Percentiles rank a stretch among this genome's conserved stretches.
Evolutionary conservation across 208 protist species (phyloP).

Genomic region (Leishmania aethiopica): DNA sequence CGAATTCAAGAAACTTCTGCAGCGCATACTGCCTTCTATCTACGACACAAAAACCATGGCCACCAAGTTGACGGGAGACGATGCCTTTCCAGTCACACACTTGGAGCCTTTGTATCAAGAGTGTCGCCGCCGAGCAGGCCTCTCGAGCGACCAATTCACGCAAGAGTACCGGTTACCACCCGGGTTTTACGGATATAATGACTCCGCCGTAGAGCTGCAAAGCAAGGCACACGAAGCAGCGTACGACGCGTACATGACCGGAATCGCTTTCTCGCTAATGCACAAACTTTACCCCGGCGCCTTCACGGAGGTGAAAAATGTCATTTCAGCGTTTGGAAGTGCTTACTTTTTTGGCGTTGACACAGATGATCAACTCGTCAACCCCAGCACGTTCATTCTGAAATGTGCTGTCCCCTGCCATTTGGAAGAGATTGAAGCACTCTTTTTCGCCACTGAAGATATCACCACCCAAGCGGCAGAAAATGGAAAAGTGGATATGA

Average conservation of each 20-base stretch:
- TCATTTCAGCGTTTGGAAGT: conserved; percentile 59
- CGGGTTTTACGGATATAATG: conserved; percentile 65
- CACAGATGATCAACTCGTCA: conserved; percentile 10
- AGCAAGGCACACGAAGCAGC: conserved; percentile 66
- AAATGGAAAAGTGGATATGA: conserved; percentile 15
- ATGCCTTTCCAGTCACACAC: conserved; percentile 27
- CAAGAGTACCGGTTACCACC: conserved; percentile 38
- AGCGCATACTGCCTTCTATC: conserved; percentile 43
- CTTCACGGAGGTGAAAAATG: conserved; percentile 32
- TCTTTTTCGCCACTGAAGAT: conserved; percentile 29
- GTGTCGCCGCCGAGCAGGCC: conserved; percentile 25
- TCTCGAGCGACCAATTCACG: conserved; percentile 9
- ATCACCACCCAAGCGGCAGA: neutral
- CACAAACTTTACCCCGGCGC: conserved; percentile 15
- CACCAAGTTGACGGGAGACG: conserved; percentile 11
- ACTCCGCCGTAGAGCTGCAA: conserved; percentile 16
- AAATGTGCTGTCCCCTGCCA: conserved; percentile 2
- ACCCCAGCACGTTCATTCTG: conserved; percentile 28
- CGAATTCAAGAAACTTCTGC: conserved; percentile 49
- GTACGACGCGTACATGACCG: conserved; percentile 85
- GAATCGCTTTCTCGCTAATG: conserved; percentile 45
- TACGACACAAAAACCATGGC: conserved; percentile 82
- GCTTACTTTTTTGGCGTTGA: conserved; percentile 33
- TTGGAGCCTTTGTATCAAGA: conserved; percentile 48
- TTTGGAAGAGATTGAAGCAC: conserved; percentile 19